Evolutionary conservation across 768 basidiomycete genomes (phyloP).

Genomic region (Hygrophoropsis aurantiaca): DNA sequence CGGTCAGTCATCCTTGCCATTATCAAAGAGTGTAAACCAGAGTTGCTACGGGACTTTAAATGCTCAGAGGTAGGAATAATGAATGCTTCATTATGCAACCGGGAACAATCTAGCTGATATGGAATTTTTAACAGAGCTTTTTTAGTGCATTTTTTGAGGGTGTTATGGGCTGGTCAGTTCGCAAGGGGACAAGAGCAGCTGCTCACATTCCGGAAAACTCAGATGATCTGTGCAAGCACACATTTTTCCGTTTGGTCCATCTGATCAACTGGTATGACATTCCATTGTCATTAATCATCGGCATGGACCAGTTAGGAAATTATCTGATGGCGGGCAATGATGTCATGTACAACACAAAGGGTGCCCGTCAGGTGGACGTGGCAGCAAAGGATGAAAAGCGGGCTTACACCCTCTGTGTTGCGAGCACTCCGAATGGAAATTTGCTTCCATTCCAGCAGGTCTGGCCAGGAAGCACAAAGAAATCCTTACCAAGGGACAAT

Average conservation of each 20-base stretch:
- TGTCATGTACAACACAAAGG: conserved; percentile 15
- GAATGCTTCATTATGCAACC: too few relatives aligned
- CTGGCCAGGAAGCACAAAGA: conserved; percentile 17
- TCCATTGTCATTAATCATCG: conserved; percentile 17
- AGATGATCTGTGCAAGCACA: conserved; percentile 1
- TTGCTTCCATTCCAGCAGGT: conserved; percentile 30
- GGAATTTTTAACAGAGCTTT: too few relatives aligned
- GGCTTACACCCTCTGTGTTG: conserved; percentile 26
- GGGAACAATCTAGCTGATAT: too few relatives aligned
- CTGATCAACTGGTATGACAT: conserved; percentile 15
- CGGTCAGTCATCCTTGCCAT: too few relatives aligned
- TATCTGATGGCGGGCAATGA: conserved; percentile 9
- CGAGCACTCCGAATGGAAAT: conserved; percentile 18
- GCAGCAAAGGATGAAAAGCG: conserved; percentile 26
- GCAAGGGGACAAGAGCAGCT: too few relatives aligned
- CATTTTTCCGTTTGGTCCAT: conserved; percentile 20
- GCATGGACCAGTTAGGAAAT: conserved; percentile 21
- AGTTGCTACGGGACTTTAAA: too few relatives aligned
- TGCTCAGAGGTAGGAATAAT: too few relatives aligned
- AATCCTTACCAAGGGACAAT: conserved; percentile 10
- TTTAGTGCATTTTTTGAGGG: too few relatives aligned
- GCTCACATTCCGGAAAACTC: too few relatives aligned
- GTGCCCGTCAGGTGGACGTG: conserved; percentile 22
- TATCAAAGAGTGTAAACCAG: too few relatives aligned
- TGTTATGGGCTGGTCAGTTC: too few relatives aligned